Evolutionary conservation across 225 moss, liverwort and hornwort species (phyloP).

Genomic region (Bryoerythrophyllum caledonicum): DNA sequence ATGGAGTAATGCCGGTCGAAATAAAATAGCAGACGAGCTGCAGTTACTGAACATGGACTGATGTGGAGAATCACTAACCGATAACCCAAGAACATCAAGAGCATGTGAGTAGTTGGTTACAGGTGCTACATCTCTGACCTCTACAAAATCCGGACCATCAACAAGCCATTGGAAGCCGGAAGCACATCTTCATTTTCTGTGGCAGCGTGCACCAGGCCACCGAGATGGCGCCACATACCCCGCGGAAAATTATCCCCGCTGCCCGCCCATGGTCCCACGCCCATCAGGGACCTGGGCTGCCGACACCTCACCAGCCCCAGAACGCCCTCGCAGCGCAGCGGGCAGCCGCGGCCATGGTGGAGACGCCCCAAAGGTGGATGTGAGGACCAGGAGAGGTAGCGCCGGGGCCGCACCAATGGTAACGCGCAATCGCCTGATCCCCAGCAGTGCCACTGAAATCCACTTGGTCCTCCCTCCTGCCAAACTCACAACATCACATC

Average conservation of each 20-base stretch:
- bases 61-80: too few species aligned
- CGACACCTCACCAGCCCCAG: neutral
- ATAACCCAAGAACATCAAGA: too few species aligned
- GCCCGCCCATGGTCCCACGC: neutral
- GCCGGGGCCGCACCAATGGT: neutral
- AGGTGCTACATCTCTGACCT: neutral
- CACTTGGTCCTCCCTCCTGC: slow-evolving; percentile 34
- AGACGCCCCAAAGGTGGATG: neutral
- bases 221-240: slow-evolving; percentile 25
- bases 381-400: slow-evolving; percentile 13
- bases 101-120: neutral
- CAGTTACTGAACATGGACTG: slow-evolving; percentile 5
- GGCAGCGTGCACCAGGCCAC: slow-evolving; percentile 16
- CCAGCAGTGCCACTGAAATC: slow-evolving; percentile 18
- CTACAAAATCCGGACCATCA: neutral
- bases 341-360: neutral
- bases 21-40: slow-evolving; percentile 21
- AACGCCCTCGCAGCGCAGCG: too few species aligned
- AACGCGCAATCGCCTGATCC: slow-evolving; percentile 20
- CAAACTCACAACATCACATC: neutral
- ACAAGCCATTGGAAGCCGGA: neutral
- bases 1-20: slow-evolving; percentile 13
- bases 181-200: neutral
- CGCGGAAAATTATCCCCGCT: neutral
- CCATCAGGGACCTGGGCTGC: neutral